Evolutionary conservation across 768 basidiomycete species (phyloP).

Genomic region (Favolaschia claudopus): DNA sequence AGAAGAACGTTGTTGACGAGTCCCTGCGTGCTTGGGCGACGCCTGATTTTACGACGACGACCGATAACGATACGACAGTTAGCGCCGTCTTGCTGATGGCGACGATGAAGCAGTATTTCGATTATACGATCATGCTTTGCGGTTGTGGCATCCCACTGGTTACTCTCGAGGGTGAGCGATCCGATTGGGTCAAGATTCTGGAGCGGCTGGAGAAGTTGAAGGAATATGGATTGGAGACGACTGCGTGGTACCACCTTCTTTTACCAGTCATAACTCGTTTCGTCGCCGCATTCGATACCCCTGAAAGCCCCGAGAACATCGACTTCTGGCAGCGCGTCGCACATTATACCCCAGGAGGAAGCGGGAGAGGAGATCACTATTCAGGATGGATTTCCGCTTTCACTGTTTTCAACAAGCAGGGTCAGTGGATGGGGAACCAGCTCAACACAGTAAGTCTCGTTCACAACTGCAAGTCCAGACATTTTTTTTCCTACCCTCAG

Average conservation of each 20-base stretch:
- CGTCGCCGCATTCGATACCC: constrained; percentile 40
- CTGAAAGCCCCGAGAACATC: not conserved
- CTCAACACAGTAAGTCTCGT: not conserved
- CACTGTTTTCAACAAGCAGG: not conserved
- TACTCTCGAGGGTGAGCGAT: constrained; percentile 48
- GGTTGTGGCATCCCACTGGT: constrained; percentile 53
- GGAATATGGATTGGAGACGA: constrained; percentile 41
- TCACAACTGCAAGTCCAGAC: not conserved
- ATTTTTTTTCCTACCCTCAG: not conserved
- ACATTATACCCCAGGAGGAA: not conserved
- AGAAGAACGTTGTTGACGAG: constrained; percentile 37
- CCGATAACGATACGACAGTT: constrained; percentile 41
- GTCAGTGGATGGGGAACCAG: not conserved
- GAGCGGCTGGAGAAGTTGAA: constrained; percentile 45
- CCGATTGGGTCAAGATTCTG: constrained; percentile 47
- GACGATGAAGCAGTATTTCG: constrained; percentile 47
- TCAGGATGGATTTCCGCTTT: not conserved
- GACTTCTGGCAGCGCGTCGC: not conserved
- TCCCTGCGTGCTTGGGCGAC: constrained; percentile 47
- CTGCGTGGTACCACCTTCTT: constrained; percentile 49
- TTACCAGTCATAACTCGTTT: constrained; percentile 46
- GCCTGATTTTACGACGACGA: constrained; percentile 54
- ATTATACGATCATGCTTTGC: constrained; percentile 35
- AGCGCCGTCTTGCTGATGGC: constrained; percentile 51
- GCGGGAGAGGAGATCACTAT: not conserved